Conservation (phyloP, 2,329 filamentous ascomycete species). For the Beauveria medogensis region DNA sequence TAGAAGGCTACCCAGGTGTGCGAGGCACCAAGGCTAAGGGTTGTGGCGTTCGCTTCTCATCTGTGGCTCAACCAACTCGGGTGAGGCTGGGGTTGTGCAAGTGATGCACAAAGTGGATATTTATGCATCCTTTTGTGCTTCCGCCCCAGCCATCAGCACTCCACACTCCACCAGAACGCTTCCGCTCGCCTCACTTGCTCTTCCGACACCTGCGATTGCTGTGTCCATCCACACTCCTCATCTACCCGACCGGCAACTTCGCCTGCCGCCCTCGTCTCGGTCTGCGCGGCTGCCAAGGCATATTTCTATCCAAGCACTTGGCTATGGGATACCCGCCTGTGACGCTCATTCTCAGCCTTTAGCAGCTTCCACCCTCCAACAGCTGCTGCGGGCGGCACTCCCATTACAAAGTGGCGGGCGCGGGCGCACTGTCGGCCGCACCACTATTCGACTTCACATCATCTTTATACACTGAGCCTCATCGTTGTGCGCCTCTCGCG, state of each 20-base stretch:
- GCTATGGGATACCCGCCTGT: neutral
- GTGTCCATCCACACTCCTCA: neutral
- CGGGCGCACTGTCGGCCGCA: neutral
- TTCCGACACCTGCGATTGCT: neutral
- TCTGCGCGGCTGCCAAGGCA: neutral
- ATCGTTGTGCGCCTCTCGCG: neutral
- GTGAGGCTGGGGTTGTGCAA: conserved; percentile 1
- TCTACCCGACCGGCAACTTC: neutral
- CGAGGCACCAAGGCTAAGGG: no score
- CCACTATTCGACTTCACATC: neutral
- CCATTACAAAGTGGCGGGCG: neutral
- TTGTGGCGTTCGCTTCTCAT: neutral
- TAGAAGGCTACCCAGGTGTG: no score
- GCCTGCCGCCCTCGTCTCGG: neutral
- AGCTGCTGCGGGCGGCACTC: neutral
- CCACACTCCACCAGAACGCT: neutral
- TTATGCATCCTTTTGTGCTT: neutral
- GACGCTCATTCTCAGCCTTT: neutral
- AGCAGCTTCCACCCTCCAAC: neutral
- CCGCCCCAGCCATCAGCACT: neutral
- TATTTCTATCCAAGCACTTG: neutral
- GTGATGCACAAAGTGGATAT: neutral
- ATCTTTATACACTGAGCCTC: neutral
- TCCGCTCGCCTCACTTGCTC: conserved; percentile 1
- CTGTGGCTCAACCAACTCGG: neutral